Conservation (phyloP, 129 eudicot genomes). For the Deinandra increscens region DNA sequence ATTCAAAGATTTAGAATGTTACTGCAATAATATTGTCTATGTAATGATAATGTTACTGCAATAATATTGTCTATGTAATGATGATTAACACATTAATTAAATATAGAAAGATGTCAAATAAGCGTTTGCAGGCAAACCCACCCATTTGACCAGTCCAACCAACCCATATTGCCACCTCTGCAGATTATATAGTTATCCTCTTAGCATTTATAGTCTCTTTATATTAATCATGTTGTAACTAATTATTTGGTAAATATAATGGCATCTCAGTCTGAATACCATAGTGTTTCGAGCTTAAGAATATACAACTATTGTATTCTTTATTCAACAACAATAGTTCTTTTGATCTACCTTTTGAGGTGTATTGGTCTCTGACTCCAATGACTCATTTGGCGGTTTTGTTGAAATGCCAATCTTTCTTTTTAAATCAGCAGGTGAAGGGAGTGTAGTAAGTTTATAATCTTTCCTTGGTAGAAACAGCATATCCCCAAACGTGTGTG, state of each 20-base stretch:
- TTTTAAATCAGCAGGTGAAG: conserved; percentile 51
- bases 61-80: not conserved
- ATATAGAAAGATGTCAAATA: not conserved
- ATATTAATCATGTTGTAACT: not conserved
- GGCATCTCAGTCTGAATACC: not conserved
- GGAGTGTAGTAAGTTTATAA: conserved; percentile 31
- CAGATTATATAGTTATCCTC: conserved; percentile 12
- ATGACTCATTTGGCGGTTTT: conserved; percentile 48
- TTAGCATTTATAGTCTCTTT: conserved; percentile 4
- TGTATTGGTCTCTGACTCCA: conserved; percentile 31
- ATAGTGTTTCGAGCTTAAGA: not conserved
- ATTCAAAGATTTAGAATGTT: conserved; percentile 1
- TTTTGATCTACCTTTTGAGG: conserved; percentile 12
- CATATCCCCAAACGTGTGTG: conserved; percentile 39
- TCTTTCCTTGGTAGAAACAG: conserved; percentile 29
- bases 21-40: not conserved
- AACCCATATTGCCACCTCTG: conserved; percentile 12
- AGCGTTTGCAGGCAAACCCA: not conserved
- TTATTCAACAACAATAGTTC: not conserved
- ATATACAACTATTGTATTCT: not conserved
- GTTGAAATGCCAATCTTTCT: conserved; percentile 52
- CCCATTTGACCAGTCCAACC: not conserved
- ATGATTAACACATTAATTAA: not conserved
- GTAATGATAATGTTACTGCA: not conserved
- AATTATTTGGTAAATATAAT: not conserved